phyloP scores from a whole-genome alignment of 331 rosid species.

The Dryas integrifolia region DNA sequence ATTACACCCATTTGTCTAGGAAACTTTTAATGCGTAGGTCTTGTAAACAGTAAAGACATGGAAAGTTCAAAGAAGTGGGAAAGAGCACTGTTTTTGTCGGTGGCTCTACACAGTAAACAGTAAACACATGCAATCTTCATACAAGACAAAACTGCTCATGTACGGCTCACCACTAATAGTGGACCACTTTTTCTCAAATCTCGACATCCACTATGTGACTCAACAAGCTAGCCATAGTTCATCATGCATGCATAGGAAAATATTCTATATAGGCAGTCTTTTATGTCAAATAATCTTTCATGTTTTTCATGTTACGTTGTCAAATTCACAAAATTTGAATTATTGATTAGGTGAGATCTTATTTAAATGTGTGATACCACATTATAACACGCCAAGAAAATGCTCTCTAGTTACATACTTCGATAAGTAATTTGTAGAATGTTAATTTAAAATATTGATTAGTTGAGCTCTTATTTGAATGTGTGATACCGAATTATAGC shows the following conservation, averaged over 20 bases:
- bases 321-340: no score
- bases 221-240: background rate
- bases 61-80: background rate
- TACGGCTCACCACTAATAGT: background rate
- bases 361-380: no score
- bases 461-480: no score
- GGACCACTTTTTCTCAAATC: conserved; percentile 2
- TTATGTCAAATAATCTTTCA: no score
- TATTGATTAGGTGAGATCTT: no score
- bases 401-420: no score
- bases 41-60: background rate
- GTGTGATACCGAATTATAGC: no score
- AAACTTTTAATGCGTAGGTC: background rate
- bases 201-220: background rate
- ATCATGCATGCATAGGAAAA: no score
- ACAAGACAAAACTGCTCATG: background rate
- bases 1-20: background rate
- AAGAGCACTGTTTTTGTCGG: conserved; percentile 7
- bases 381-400: no score
- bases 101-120: background rate
- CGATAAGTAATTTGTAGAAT: no score
- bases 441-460: no score
- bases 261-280: no score
- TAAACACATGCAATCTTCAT: background rate
- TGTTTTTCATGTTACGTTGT: background rate